Evolutionary conservation across 139 green algal genomes (phyloP), one percentile per base, ranked within the genome.

Genomic region (Pedinophyceae sp.): DNA sequence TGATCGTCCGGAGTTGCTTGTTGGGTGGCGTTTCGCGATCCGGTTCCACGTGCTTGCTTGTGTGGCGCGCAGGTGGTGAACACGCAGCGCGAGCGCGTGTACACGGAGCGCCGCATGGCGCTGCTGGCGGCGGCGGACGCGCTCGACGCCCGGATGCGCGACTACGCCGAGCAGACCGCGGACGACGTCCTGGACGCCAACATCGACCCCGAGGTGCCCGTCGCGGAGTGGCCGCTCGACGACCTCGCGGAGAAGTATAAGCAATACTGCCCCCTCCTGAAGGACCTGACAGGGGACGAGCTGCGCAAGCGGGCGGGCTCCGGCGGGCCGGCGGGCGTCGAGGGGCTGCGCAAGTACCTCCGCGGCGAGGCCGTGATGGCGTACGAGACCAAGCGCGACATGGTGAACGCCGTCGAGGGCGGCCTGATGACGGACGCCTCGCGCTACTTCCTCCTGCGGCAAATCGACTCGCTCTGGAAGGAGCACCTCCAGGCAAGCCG

Each of bases 161-260:
- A 97, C 70, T 97, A 96, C 58, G 83, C 91, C 0, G 83, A 93
- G 67, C 67, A 75, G 30, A 98, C 90, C 15, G 77, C 93, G 27
- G 87, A 97, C 57, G 91, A 98, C 67, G 95, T 98, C 60, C 60
- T 97, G 28, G 77, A 98, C 73, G 88, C 88, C 38, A 97, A 96
- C 67, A 62, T 96, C 3, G 73, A 91, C 54, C 49, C 63, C 2
- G 54, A 60, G 4, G 40, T 74, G 17, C 72, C 80, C 3, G 59
- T 68, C 16, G 57, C 79, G 15, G 70, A 92, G 57, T 97, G 89
- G 89, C 55, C 64, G 6, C 59, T 95, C 47, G 85, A 93, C 38
- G 50, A 63, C 13, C 70, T 98, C 25, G 81, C 75, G 4, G 68
- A 47, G 48, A 97, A 97, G 71, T 75, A 97, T 67, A 69, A 74